phyloP scores from a whole-genome alignment of 805 yeast genomes.

The Monosporozyma yasuniensis region DNA sequence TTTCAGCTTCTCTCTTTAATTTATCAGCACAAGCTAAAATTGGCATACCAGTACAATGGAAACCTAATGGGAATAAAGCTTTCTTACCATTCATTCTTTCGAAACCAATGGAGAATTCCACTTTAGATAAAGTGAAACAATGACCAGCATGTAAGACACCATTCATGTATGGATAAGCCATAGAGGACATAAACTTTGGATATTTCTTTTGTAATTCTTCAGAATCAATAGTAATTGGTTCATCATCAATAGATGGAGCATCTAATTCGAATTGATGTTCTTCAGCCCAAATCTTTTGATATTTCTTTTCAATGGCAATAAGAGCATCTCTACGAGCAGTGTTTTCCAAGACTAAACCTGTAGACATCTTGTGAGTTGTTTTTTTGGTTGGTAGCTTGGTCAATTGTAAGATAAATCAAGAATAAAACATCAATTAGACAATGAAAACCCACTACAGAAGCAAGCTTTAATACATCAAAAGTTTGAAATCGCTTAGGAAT shows the following conservation, averaged over 20 bases:
- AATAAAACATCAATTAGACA: not conserved
- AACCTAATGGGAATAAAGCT: conserved; percentile 91
- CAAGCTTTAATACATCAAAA: not conserved
- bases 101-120: conserved; percentile 84
- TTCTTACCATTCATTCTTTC: conserved; percentile 91
- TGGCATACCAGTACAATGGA: conserved; percentile 99
- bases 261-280: conserved; percentile 79
- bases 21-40: conserved; percentile 94
- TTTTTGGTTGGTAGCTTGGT: not conserved
- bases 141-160: conserved; percentile 98
- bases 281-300: conserved; percentile 80
- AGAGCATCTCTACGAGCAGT: conserved; percentile 94
- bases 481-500: not conserved
- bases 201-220: conserved; percentile 68
- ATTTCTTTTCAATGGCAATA: conserved; percentile 78
- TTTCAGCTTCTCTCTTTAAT: conserved; percentile 82
- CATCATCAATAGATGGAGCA: conserved; percentile 73
- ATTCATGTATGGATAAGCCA: conserved; percentile 99
- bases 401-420: not conserved
- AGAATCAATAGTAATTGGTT: conserved; percentile 40
- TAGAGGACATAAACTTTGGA: conserved; percentile 84
- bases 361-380: conserved; percentile 14
- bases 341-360: conserved; percentile 37
- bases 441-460: not conserved
- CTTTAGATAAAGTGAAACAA: conserved; percentile 88